phyloP scores from a whole-genome alignment of 176 grass and related monocot species.

The Carex parvula region DNA sequence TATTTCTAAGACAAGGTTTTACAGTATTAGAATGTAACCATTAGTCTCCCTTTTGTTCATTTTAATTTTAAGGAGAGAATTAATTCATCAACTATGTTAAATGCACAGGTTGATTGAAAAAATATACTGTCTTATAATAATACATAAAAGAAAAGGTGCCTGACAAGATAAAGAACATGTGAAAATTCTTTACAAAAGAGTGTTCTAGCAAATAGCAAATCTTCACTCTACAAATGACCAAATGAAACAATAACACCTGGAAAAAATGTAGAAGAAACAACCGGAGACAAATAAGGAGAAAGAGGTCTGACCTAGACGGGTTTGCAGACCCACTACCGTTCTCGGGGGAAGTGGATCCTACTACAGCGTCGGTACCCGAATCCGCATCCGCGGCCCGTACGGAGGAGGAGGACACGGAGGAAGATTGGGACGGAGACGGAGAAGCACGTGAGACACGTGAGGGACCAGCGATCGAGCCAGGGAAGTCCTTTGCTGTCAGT shows the following conservation, averaged over 20 bases:
- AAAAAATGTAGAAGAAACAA: background rate
- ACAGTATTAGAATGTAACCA: background rate
- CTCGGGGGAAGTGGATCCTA: slow-evolving; percentile 25
- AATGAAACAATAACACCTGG: background rate
- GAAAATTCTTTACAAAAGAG: background rate
- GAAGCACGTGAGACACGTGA: slow-evolving; percentile 19
- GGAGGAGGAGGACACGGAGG: slow-evolving; percentile 27
- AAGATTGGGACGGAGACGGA: slow-evolving; percentile 14
- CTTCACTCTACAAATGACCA: background rate
- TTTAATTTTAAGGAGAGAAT: background rate
- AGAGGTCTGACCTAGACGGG: slow-evolving; percentile 12
- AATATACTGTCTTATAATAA: background rate
- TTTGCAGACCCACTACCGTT: slow-evolving; percentile 10
- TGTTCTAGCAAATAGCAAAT: background rate
- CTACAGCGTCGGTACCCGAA: background rate
- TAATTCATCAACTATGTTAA: background rate
- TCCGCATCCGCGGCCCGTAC: background rate
- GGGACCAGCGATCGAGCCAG: background rate
- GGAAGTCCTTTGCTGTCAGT: slow-evolving; percentile 34
- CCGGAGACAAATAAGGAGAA: background rate
- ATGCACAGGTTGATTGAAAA: background rate
- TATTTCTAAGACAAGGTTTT: background rate
- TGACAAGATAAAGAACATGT: background rate
- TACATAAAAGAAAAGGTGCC: background rate
- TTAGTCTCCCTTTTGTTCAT: background rate